phyloP scores from a whole-genome alignment of 352 stramenopile species.

The Phytophthora pseudosyringae region DNA sequence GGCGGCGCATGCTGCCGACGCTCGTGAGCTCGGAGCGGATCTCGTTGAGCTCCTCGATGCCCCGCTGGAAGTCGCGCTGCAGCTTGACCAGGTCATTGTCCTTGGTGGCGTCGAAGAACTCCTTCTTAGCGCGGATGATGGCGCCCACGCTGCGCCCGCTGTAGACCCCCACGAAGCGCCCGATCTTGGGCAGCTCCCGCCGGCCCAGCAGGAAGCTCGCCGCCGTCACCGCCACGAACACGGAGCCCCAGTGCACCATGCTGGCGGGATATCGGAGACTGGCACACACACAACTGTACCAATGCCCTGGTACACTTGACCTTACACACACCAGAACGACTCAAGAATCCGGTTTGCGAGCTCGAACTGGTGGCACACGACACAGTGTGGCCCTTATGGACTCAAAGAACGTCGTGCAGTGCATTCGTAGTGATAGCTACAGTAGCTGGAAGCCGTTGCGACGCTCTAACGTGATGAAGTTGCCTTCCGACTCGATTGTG shows the following conservation, averaged over 20 bases:
- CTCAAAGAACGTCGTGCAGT: no score
- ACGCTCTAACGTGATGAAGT: constrained; percentile 14
- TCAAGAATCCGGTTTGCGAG: no score
- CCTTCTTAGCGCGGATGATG: constrained; percentile 79
- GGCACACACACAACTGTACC: constrained; percentile 14
- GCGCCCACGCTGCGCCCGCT: constrained; percentile 68
- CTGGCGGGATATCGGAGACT: not conserved
- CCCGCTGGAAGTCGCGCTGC: constrained; percentile 79
- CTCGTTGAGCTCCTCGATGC: constrained; percentile 82
- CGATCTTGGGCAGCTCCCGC: constrained; percentile 77
- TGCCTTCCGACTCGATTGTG: constrained; percentile 6
- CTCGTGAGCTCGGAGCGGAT: constrained; percentile 79
- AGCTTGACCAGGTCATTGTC: constrained; percentile 84
- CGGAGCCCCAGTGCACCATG: constrained; percentile 73
- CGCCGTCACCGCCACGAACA: constrained; percentile 72
- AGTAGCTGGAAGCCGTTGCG: not conserved
- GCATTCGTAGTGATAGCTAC: no score
- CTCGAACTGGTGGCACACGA: no score
- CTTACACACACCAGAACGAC: not conserved
- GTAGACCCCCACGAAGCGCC: constrained; percentile 64
- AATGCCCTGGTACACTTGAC: not conserved
- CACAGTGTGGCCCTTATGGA: no score
- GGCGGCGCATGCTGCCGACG: constrained; percentile 68
- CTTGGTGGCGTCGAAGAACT: constrained; percentile 86
- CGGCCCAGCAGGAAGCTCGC: constrained; percentile 71